Conservation (phyloP, 306 rosid species). For the Mimosa pudica region DNA sequence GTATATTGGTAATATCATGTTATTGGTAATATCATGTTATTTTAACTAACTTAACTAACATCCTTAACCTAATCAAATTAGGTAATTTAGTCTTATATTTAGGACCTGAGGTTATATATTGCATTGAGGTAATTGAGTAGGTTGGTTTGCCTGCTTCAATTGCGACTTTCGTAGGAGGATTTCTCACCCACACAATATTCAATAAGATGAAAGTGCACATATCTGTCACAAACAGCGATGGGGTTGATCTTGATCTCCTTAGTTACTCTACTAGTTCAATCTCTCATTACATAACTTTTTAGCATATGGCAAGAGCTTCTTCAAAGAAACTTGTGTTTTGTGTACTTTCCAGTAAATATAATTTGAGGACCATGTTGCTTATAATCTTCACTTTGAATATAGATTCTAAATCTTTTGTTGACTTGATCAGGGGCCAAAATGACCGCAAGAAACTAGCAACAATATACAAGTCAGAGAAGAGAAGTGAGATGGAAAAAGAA, state of each 20-base stretch:
- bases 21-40: no score
- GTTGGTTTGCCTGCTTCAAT: not conserved
- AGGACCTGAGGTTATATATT: no score
- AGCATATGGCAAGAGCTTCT: not conserved
- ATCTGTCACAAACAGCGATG: not conserved
- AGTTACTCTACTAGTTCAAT: not conserved
- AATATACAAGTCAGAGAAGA: slow-evolving; percentile 79
- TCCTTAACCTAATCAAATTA: no score
- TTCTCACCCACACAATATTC: not conserved
- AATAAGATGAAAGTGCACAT: not conserved
- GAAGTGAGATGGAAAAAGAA: slow-evolving; percentile 73
- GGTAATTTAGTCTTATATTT: no score
- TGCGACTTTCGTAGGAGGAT: not conserved
- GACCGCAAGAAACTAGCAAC: slow-evolving; percentile 70
- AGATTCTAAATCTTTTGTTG: slow-evolving; percentile 26
- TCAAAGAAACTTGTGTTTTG: not conserved
- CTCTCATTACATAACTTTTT: not conserved
- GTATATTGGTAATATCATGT: no score
- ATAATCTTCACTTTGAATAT: slow-evolving; percentile 28
- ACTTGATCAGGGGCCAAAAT: slow-evolving; percentile 52
- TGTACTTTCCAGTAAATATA: slow-evolving; percentile 1
- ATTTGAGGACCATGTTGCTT: slow-evolving; percentile 10
- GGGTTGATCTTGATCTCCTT: slow-evolving; percentile 10
- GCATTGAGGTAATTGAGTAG: not conserved
- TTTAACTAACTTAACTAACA: no score